Percentiles rank a stretch among this genome's conserved stretches.
Conservation (phyloP, 2,329 filamentous ascomycete genomes). For the Aureobasidium subglaciale region DNA sequence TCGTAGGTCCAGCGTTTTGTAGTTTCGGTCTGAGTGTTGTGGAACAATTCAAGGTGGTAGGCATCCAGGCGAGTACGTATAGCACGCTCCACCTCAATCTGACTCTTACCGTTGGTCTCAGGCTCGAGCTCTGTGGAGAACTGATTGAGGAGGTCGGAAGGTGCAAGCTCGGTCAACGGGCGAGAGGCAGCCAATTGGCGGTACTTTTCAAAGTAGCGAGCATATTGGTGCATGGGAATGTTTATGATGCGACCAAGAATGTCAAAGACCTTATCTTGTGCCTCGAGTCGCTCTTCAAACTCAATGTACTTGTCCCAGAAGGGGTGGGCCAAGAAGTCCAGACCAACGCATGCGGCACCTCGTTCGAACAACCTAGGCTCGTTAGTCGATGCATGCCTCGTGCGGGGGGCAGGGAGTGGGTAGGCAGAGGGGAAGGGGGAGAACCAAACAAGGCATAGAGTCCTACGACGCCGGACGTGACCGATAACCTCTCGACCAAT, state of each 20-base stretch:
- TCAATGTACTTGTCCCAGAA: slow-evolving; percentile 99
- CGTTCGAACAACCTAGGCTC: slow-evolving; percentile 77
- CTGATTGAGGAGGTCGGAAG: slow-evolving; percentile 58
- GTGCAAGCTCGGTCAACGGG: slow-evolving; percentile 65
- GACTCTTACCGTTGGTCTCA: slow-evolving; percentile 55
- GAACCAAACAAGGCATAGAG: slow-evolving; percentile 13
- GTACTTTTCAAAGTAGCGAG: slow-evolving; percentile 88
- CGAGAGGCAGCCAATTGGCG: slow-evolving; percentile 66
- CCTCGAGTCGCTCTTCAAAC: slow-evolving; percentile 85
- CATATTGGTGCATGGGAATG: slow-evolving; percentile 93
- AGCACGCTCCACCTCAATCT: slow-evolving; percentile 76
- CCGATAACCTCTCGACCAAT: not conserved
- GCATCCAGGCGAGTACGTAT: slow-evolving; percentile 72
- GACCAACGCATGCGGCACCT: slow-evolving; percentile 72
- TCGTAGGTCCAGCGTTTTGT: slow-evolving; percentile 93
- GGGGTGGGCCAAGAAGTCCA: slow-evolving; percentile 89
- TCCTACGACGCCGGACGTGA: not conserved
- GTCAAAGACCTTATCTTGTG: slow-evolving; percentile 74
- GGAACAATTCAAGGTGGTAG: slow-evolving; percentile 74
- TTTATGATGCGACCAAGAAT: slow-evolving; percentile 77
- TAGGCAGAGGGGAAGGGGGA: slow-evolving; percentile 6
- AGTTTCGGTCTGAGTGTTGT: slow-evolving; percentile 75
- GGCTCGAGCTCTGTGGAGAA: slow-evolving; percentile 68
- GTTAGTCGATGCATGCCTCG: slow-evolving; percentile 6
- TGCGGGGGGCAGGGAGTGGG: not conserved